Percentiles rank a stretch among this genome's conserved stretches.
Evolutionary conservation across 1,284 basidiomycete genomes (phyloP).

Genomic region (Sporisorium iseilematis-ciliati): DNA sequence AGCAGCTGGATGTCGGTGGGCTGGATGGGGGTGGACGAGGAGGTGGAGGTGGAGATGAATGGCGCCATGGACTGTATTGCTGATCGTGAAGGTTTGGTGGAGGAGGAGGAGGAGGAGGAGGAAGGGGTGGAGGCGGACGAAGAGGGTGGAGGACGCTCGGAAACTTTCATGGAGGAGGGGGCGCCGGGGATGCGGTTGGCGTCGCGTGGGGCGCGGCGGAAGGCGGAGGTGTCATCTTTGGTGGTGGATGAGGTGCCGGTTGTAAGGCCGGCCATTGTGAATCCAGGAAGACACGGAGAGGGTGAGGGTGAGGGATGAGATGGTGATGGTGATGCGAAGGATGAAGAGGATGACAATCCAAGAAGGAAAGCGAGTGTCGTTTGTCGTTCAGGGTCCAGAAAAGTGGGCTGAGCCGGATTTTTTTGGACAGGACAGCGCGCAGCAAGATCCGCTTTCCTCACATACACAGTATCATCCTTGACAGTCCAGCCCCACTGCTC

Average conservation of each 20-base stretch:
- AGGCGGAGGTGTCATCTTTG: background rate
- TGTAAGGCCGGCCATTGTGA: background rate
- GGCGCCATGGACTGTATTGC: conserved; percentile 38
- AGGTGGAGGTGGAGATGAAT: conserved; percentile 34
- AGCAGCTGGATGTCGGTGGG: conserved; percentile 54
- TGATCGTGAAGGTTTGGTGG: background rate
- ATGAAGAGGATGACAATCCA: background rate
- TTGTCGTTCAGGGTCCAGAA: conserved; percentile 9
- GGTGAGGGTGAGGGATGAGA: background rate
- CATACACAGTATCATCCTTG: too few relatives aligned
- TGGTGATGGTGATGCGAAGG: background rate
- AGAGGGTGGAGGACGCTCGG: conserved; percentile 14
- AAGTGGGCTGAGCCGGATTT: background rate
- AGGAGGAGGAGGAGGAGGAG: background rate
- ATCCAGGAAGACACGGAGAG: too few relatives aligned
- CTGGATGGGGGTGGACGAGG: conserved; percentile 27
- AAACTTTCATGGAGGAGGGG: conserved; percentile 38
- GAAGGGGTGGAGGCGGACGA: too few relatives aligned
- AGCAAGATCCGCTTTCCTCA: background rate
- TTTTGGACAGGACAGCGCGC: background rate
- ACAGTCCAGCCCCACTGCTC: too few relatives aligned
- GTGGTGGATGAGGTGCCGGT: background rate
- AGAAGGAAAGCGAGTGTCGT: background rate
- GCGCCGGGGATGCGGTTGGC: conserved; percentile 43
- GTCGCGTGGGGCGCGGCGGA: conserved; percentile 31